Evolutionary conservation across 345 rosid species (phyloP).

Genomic region (Crucihimalaya himalaica): DNA sequence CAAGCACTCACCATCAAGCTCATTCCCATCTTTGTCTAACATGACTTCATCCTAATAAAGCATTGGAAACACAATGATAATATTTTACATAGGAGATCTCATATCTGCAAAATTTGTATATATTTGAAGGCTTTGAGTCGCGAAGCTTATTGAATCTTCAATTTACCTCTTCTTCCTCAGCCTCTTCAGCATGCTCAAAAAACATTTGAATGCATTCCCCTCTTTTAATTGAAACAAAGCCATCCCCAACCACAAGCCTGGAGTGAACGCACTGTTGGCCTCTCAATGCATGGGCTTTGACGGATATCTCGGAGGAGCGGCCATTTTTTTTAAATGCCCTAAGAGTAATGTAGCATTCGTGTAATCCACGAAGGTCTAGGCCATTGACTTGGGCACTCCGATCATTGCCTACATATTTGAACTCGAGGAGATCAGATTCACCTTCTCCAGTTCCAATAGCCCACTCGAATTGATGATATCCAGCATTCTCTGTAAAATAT

Average conservation of each 20-base stretch:
- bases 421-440: slow-evolving; percentile 79
- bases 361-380: slow-evolving; percentile 62
- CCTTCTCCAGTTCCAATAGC: slow-evolving; percentile 94
- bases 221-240: slow-evolving; percentile 73
- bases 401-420: slow-evolving; percentile 75
- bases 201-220: slow-evolving; percentile 82
- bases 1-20: slow-evolving; percentile 93
- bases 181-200: slow-evolving; percentile 97
- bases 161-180: slow-evolving; percentile 97
- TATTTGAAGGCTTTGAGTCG: slow-evolving; percentile 1
- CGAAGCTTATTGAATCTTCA: slow-evolving; percentile 18
- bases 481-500: slow-evolving; percentile 67
- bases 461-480: slow-evolving; percentile 94
- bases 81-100: slow-evolving; percentile 10
- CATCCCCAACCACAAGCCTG: slow-evolving; percentile 92
- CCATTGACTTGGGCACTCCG: slow-evolving; percentile 67
- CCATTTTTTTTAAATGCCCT: slow-evolving; percentile 87
- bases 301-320: slow-evolving; percentile 72
- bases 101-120: background rate
- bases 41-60: slow-evolving; percentile 84
- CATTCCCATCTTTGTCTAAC: slow-evolving; percentile 94
- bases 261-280: slow-evolving; percentile 90
- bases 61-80: slow-evolving; percentile 7
- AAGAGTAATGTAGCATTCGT: slow-evolving; percentile 78
- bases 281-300: slow-evolving; percentile 88